These are phyloP conservation scores for Chiua virens DNA, from an alignment of 768 basidiomycete species.

Conservation along the genomic window DNA sequence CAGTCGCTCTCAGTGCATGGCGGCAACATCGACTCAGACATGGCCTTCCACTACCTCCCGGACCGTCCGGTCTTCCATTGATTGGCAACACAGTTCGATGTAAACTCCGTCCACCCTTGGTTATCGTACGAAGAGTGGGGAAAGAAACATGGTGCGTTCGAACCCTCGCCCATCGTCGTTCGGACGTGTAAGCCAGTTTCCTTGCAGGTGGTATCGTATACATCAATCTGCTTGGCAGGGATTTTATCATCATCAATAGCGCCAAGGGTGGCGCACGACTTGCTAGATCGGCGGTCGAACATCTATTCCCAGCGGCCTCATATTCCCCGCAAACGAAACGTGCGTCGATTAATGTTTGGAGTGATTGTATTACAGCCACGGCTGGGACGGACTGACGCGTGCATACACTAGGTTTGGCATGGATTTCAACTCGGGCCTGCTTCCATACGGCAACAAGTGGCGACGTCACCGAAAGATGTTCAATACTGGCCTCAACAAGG, in stretches of 20 bases:
- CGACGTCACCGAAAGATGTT: slow-evolving; percentile 30
- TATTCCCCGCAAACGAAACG: slow-evolving; percentile 19
- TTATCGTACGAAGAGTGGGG: slow-evolving; percentile 35
- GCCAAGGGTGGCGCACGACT: slow-evolving; percentile 19
- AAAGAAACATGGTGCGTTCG: slow-evolving; percentile 28
- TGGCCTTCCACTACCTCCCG: slow-evolving; percentile 43
- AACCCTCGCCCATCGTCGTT: not conserved
- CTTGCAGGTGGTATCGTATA: slow-evolving; percentile 26
- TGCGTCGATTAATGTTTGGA: not conserved
- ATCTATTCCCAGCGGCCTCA: slow-evolving; percentile 30
- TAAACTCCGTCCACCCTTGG: slow-evolving; percentile 29
- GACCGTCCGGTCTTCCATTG: slow-evolving; percentile 47
- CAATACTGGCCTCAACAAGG: slow-evolving; percentile 19
- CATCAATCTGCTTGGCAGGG: slow-evolving; percentile 23
- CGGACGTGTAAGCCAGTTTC: not conserved
- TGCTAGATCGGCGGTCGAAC: slow-evolving; percentile 27
- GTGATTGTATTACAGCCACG: not conserved
- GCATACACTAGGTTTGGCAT: slow-evolving; percentile 25
- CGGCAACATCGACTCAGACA: slow-evolving; percentile 5
- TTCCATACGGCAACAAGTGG: slow-evolving; percentile 33
- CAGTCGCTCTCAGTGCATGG: slow-evolving; percentile 15
- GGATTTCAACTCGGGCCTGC: slow-evolving; percentile 28
- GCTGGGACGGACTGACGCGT: not conserved
- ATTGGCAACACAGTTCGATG: slow-evolving; percentile 22
- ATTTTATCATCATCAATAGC: slow-evolving; percentile 29